phyloP scores from a whole-genome alignment of 2,329 filamentous ascomycete genomes.

The Pseudomassariella vexata region DNA sequence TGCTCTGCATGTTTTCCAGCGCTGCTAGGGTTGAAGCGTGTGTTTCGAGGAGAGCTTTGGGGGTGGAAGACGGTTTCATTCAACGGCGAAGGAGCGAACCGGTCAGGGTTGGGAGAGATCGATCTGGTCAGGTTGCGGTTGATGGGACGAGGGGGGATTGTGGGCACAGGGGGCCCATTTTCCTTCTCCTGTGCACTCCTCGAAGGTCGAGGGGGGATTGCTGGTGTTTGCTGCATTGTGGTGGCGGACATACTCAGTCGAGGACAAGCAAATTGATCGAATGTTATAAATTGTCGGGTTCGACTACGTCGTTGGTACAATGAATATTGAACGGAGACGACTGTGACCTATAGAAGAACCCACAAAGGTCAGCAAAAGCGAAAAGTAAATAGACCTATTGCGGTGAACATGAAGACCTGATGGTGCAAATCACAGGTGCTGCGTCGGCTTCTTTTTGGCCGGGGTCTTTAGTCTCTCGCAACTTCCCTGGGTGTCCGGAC shows the following conservation, averaged over 20 bases:
- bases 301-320: constrained; percentile 7
- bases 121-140: constrained; percentile 68
- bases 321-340: constrained; percentile 4
- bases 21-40: too few species aligned
- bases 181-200: constrained; percentile 44
- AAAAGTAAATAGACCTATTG: background rate
- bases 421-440: too few species aligned
- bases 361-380: constrained; percentile 1
- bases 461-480: too few species aligned
- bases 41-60: constrained; percentile 37
- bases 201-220: constrained; percentile 51
- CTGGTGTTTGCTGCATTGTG: constrained; percentile 42
- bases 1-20: constrained; percentile 1
- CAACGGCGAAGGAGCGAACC: constrained; percentile 80
- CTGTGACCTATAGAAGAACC: constrained; percentile 3
- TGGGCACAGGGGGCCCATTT: constrained; percentile 44
- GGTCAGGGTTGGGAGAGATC: constrained; percentile 68
- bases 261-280: constrained; percentile 7
- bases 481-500: too few species aligned
- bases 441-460: too few species aligned
- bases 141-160: constrained; percentile 71
- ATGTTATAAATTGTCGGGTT: constrained; percentile 6
- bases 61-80: constrained; percentile 59
- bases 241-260: constrained; percentile 42
- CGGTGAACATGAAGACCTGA: too few species aligned